Base-by-base conservation (phyloP, 2,329 filamentous ascomycete species). In the Neoscytalidium dimidiatum region DNA sequence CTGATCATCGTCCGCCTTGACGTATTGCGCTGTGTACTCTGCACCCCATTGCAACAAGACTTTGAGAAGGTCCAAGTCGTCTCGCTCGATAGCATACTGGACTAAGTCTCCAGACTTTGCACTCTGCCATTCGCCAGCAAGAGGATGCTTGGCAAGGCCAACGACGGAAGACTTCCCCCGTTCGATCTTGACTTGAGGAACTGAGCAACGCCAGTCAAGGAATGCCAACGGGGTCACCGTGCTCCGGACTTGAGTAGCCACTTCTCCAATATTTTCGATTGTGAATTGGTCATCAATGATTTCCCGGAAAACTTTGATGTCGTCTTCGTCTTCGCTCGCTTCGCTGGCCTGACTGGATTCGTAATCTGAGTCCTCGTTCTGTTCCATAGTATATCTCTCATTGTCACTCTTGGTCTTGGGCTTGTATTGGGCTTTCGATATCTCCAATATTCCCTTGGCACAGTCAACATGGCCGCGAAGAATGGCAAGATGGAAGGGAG, bases 221-320 rank as follows among this genome's bases (percentile, higher is more conserved):
- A 91, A 74, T 0, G 75, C 68, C 1, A 85, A 72, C 1, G 92
- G 88, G 38, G 82, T 82, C 8, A 84, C 77, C 17, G 81, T 77
- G 64, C 90, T 60, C 72, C 91, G 88, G 66, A 92, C 89, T 64
- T 89, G 83, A 71, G 85, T 88, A 0, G 86, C 86, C 3, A 90
- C 81, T 68, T 91, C 85, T 0, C 90, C 90, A 65, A 95, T 83
- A 69, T 92, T 87, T 17, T 95, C 90, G 61, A 94, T 85, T 0
- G 92, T 95, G 73, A 91, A 92, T 38, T 84, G 81, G 13, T 89
- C 85, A 68, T 90, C 85, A 29, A 92, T 78, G 44, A 88, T 80
- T 66, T 89, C 84, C 17, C 82, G 71, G 26, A 75, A 74, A 6
- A 78, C 71, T n/a, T 75, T 74, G 5, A 80, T 68, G 35, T 70